phyloP scores from a whole-genome alignment of 306 rosid species.

The Chamaecrista fasciculata region DNA sequence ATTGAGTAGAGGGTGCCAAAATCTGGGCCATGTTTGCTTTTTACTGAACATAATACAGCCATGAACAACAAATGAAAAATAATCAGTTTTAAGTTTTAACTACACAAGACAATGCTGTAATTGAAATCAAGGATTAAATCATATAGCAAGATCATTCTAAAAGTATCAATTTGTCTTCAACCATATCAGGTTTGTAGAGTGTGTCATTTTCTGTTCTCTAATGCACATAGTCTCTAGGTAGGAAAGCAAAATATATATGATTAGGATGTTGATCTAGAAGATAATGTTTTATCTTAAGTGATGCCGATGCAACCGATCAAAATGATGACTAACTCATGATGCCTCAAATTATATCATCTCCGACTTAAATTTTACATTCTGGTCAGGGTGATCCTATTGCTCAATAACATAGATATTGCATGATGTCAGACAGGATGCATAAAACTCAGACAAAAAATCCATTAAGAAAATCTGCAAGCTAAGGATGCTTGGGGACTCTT shows the following conservation, averaged over 20 bases:
- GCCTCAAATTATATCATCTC: background rate
- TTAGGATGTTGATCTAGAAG: background rate
- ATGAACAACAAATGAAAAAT: background rate
- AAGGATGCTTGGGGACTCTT: no score
- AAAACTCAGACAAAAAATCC: constrained; percentile 12
- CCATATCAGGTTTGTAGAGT: background rate
- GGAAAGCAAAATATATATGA: background rate
- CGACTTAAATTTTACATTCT: background rate
- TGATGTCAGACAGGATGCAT: background rate
- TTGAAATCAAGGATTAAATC: constrained; percentile 1
- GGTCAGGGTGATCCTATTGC: background rate
- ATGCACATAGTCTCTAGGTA: background rate
- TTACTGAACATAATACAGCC: constrained; percentile 21
- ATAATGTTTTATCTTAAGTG: background rate
- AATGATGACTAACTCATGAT: background rate
- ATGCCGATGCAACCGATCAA: background rate
- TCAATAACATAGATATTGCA: constrained; percentile 10
- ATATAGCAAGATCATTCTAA: background rate
- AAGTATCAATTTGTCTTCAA: background rate
- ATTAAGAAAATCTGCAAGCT: constrained; percentile 14
- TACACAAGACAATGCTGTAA: background rate
- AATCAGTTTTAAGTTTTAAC: background rate
- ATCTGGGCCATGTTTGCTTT: constrained; percentile 88
- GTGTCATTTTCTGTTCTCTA: background rate
- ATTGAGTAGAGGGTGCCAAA: constrained; percentile 90